Percentiles rank a stretch among this genome's conserved stretches.
phyloP scores from a whole-genome alignment of 371 early-diverging fungal genomes.

The Circinella minor region DNA sequence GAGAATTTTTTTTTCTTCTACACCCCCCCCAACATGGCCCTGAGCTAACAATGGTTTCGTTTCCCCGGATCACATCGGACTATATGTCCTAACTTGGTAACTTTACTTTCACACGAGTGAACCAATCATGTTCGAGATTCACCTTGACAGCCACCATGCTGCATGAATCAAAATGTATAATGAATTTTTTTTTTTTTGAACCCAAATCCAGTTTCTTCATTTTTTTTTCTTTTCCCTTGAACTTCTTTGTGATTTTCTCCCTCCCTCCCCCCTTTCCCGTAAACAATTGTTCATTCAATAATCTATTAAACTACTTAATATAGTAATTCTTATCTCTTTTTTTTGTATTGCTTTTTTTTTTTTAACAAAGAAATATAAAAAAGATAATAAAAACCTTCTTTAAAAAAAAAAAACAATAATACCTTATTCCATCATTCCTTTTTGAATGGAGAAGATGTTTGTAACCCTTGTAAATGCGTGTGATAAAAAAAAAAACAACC shows the following conservation, averaged over 20 bases:
- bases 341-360: too few relatives aligned
- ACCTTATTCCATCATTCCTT: too few relatives aligned
- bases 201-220: too few relatives aligned
- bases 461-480: conserved; percentile 9
- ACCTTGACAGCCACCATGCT: conserved; percentile 12
- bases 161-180: background rate
- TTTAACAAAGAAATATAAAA: too few relatives aligned
- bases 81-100: conserved; percentile 15
- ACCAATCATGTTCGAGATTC: conserved; percentile 15
- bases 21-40: background rate
- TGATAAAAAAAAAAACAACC: conserved; percentile 4
- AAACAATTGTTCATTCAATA: too few relatives aligned
- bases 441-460: background rate
- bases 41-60: conserved; percentile 11
- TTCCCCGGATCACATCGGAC: conserved; percentile 15
- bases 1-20: conserved; percentile 3
- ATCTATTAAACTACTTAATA: too few relatives aligned
- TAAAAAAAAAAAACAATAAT: too few relatives aligned
- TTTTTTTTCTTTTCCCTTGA: background rate
- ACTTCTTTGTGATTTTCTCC: too few relatives aligned
- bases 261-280: too few relatives aligned
- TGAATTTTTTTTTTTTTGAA: background rate
- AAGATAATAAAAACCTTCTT: too few relatives aligned
- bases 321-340: background rate
- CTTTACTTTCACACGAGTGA: conserved; percentile 19